These are phyloP conservation scores for Quercus lobata DNA, from an alignment of 331 rosid genomes.

Conservation along the genomic window DNA sequence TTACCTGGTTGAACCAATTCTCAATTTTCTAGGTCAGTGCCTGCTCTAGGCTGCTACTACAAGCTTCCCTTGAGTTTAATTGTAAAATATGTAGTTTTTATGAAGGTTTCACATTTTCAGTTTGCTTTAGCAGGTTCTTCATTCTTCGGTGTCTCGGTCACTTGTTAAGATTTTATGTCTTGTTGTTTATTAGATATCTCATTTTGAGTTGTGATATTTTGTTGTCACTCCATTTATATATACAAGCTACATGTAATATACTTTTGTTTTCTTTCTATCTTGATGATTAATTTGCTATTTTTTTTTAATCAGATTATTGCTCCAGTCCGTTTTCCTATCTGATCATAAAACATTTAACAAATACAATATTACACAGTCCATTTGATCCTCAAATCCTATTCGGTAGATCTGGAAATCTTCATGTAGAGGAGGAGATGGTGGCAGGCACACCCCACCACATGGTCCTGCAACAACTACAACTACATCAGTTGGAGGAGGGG, in stretches of 20 bases:
- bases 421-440: no score
- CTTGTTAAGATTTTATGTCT: background rate
- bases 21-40: conserved; percentile 15
- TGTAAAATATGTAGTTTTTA: background rate
- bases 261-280: no score
- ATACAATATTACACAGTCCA: no score
- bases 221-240: no score
- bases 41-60: background rate
- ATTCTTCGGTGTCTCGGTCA: background rate
- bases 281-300: background rate
- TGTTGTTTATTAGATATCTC: background rate
- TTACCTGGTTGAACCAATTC: conserved; percentile 7
- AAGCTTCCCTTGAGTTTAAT: background rate
- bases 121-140: background rate
- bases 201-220: conserved; percentile 10
- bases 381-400: no score
- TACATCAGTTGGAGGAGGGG: no score
- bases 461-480: no score
- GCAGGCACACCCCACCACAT: no score
- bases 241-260: background rate
- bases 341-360: background rate
- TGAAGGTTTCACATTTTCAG: background rate
- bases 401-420: no score
- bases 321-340: conserved; percentile 2
- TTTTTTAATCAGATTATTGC: conserved; percentile 8